Percentiles rank a stretch among this genome's conserved stretches.
These are phyloP conservation scores for Penicillium malachiteum DNA, from an alignment of 495 filamentous ascomycete species.

Conservation along the genomic window DNA sequence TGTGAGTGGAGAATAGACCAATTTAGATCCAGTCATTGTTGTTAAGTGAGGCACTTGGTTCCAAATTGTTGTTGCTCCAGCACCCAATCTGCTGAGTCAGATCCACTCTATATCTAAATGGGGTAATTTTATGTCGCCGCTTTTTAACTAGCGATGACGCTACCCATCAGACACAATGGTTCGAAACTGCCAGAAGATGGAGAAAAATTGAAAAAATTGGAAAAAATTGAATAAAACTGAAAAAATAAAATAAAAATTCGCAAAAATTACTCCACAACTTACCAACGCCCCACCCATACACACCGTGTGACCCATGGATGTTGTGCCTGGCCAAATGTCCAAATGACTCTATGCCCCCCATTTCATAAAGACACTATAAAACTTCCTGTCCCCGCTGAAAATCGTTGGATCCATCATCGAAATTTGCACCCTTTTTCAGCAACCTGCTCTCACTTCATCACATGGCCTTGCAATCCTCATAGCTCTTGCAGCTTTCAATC, in stretches of 20 bases:
- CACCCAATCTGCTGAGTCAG: constrained; percentile 8
- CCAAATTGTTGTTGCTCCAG: constrained; percentile 13
- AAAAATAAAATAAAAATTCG: constrained; percentile 22
- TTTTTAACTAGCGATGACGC: constrained; percentile 18
- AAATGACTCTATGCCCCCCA: constrained; percentile 17
- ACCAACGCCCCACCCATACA: constrained; percentile 7
- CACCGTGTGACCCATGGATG: constrained; percentile 30
- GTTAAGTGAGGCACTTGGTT: background rate
- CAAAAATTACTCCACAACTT: constrained; percentile 12
- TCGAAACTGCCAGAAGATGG: constrained; percentile 22
- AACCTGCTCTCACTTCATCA: constrained; percentile 6
- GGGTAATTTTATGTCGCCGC: background rate
- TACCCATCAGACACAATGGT: background rate
- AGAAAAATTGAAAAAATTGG: constrained; percentile 11
- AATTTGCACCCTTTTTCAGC: constrained; percentile 4
- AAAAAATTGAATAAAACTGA: constrained; percentile 24
- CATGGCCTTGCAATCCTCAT: constrained; percentile 22
- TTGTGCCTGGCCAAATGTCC: constrained; percentile 20
- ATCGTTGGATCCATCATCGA: constrained; percentile 1
- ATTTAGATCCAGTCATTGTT: constrained; percentile 1
- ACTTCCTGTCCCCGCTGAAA: constrained; percentile 8
- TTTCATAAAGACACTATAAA: constrained; percentile 15
- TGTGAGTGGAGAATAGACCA: constrained; percentile 1
- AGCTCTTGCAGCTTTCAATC: constrained; percentile 13
- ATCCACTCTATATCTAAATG: background rate